Evolutionary conservation across 1,284 basidiomycete species (phyloP), one percentile per base, ranked within the genome.

Genomic region (Apiotrichum brassicae): DNA sequence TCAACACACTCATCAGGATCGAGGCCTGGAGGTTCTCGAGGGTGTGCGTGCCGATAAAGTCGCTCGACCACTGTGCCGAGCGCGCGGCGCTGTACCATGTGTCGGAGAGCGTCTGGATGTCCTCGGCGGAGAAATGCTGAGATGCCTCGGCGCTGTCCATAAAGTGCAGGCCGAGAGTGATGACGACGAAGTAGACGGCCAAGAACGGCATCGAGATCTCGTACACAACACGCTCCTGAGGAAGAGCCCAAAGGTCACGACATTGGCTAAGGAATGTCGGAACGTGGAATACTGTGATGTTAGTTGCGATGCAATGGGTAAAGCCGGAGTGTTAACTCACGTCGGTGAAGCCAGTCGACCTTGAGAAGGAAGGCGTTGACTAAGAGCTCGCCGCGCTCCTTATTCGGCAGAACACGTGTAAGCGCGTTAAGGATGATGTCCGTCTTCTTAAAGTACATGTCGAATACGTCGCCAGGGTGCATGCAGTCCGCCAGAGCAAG

Each of bases 281-380:
- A 0, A 71, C 63, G 20, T 74, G 72, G 34, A 72, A 55, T 24
- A 67, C 66, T 68, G 48, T 4, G 9, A 35, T 23, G 43, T 43
- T 8, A 49, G 42, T 6, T 16, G 16, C n/a, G n/a, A 30, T 16
- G 1, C 23, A 18, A 6, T 35, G 23, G n/a, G 2, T 2, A 13
- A 37, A 20, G 18, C 9, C 28, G 28, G 28, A 26, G n/a, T n/a
- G 7, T 36, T 7, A n/a, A 56, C 64, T 64, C 45, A 70, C 71
- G 68, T 61, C 73, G 63, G 57, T 74, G 70, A n/a, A 74, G 58
- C 72, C 72, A 75, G 45, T 73, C 72, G 9, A 73, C 71, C n/a
- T 63, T 59, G 24, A 66, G 62, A 23, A 72, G 57, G 48, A 69
- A 73, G 56, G 65, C 62, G 33, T 63, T 60, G 24, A 75, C 69